These are phyloP conservation scores for Eucalyptus caleyi DNA, from an alignment of 345 rosid species.

Conservation along the genomic window DNA sequence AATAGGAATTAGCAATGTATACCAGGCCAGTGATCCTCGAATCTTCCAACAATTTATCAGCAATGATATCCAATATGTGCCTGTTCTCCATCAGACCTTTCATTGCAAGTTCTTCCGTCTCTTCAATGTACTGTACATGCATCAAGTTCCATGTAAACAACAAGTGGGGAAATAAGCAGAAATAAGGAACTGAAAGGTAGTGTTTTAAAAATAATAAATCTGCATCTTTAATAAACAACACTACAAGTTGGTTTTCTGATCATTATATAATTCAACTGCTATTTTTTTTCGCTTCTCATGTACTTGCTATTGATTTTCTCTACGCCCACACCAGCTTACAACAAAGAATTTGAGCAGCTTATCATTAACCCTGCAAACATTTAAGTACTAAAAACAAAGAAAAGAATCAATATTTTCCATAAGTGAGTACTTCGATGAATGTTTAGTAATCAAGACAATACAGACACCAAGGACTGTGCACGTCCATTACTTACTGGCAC, in stretches of 20 bases:
- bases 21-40: constrained; percentile 97
- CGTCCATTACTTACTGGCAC: not conserved
- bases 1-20: not conserved
- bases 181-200: not conserved
- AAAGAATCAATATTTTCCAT: not conserved
- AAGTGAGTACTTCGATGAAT: not conserved
- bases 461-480: not conserved
- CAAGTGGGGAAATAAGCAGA: not conserved
- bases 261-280: not conserved
- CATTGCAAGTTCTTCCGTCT: constrained; percentile 92
- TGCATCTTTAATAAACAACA: not conserved
- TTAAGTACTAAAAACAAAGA: not conserved
- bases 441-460: not conserved
- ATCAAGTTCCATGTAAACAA: not conserved
- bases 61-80: constrained; percentile 62
- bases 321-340: not conserved
- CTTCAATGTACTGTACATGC: constrained; percentile 71
- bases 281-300: not conserved
- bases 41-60: constrained; percentile 52
- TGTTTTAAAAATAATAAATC: not conserved
- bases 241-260: not conserved
- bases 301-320: not conserved
- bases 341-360: not conserved
- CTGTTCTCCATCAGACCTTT: constrained; percentile 61
- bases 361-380: not conserved